These are phyloP conservation scores for Colletotrichum costaricense DNA, from an alignment of 2,329 filamentous ascomycete species.

Conservation along the genomic window DNA sequence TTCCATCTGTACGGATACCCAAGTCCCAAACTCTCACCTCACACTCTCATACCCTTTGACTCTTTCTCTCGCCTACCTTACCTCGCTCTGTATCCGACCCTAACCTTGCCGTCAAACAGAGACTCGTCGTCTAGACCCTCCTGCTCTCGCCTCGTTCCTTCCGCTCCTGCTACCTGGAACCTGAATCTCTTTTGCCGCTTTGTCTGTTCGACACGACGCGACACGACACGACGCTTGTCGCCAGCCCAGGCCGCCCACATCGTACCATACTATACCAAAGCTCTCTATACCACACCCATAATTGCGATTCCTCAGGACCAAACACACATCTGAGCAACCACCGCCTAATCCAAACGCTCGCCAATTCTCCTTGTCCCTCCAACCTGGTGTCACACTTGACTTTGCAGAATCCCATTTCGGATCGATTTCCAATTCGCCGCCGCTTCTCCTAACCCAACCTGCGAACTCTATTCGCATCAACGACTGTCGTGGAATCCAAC, in stretches of 20 bases:
- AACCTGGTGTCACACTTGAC: slow-evolving; percentile 21
- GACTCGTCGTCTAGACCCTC: not conserved
- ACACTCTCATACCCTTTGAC: not conserved
- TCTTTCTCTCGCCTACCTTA: slow-evolving; percentile 2
- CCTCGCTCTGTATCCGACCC: slow-evolving; percentile 2
- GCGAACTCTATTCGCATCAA: slow-evolving; percentile 34
- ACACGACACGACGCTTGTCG: slow-evolving; percentile 7
- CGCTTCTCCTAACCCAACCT: slow-evolving; percentile 6
- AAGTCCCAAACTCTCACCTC: too few species aligned
- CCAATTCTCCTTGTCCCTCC: slow-evolving; percentile 23
- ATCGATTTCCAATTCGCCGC: slow-evolving; percentile 30
- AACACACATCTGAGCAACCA: slow-evolving; percentile 5
- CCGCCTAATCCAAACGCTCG: slow-evolving; percentile 22
- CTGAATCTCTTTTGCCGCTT: not conserved
- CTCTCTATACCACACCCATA: slow-evolving; percentile 21
- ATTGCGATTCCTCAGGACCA: slow-evolving; percentile 20
- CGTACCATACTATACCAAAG: slow-evolving; percentile 20
- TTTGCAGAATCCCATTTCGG: slow-evolving; percentile 16
- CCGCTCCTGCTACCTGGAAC: slow-evolving; percentile 6
- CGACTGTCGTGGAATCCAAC: slow-evolving; percentile 15
- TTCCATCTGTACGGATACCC: not conserved
- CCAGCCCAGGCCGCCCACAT: slow-evolving; percentile 15
- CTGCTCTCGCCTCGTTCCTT: slow-evolving; percentile 2
- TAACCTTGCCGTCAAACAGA: slow-evolving; percentile 20
- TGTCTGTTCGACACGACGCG: slow-evolving; percentile 8